Conservation (phyloP, 768 basidiomycete genomes). For the Ephemerocybe angulata region DNA sequence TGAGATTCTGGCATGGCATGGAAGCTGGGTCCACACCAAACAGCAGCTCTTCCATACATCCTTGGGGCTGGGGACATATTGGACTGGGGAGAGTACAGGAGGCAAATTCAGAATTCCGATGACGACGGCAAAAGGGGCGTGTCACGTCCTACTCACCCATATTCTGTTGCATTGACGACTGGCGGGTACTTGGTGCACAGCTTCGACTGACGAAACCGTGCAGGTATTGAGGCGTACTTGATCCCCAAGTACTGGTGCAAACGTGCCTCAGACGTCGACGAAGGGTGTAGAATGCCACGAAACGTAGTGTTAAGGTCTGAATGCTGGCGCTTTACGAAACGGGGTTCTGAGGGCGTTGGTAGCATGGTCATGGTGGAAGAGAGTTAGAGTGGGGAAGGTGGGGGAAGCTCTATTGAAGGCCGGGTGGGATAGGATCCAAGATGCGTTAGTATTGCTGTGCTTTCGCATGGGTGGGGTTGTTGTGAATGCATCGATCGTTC, state of each 20-base stretch:
- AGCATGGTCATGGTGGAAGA: conserved; percentile 26
- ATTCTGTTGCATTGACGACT: conserved; percentile 57
- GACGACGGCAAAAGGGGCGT: neutral
- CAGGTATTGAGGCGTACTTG: conserved; percentile 71
- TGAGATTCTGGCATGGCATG: conserved; percentile 50
- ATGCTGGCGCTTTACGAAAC: conserved; percentile 44
- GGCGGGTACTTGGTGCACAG: conserved; percentile 55
- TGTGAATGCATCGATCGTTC: conserved; percentile 32
- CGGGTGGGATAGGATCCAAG: conserved; percentile 14
- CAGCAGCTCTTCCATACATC: conserved; percentile 53
- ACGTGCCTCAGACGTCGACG: conserved; percentile 51
- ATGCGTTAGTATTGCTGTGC: conserved; percentile 13
- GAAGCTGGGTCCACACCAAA: conserved; percentile 54
- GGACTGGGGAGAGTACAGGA: conserved; percentile 41
- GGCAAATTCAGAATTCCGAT: conserved; percentile 2
- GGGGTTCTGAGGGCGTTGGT: conserved; percentile 17
- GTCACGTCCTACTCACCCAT: conserved; percentile 49
- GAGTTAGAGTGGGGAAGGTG: conserved; percentile 10
- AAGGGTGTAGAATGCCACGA: conserved; percentile 56
- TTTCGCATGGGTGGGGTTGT: conserved; percentile 19
- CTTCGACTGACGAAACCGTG: conserved; percentile 72
- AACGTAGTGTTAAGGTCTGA: conserved; percentile 58
- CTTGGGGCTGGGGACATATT: conserved; percentile 65
- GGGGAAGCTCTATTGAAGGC: conserved; percentile 21
- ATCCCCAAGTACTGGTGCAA: conserved; percentile 76